A percentile compares a stretch with the other conserved stretches of the same genome.
Conservation (phyloP, 2,329 filamentous ascomycete genomes). For the Orbilia brochopaga region DNA sequence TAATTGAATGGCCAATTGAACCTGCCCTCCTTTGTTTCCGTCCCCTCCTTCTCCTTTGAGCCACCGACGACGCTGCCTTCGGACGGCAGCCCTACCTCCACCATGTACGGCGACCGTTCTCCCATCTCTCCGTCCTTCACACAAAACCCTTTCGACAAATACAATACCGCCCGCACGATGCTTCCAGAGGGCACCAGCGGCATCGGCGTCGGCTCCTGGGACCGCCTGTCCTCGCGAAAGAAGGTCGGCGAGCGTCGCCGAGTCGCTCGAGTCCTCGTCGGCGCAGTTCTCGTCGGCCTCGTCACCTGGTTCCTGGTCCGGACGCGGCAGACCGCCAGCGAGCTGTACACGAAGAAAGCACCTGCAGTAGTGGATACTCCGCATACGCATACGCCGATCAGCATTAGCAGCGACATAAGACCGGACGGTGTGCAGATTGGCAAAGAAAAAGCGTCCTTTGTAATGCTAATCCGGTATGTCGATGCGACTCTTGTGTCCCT, state of each 20-base stretch:
- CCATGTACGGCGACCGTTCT: constrained; percentile 45
- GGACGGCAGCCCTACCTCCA: not conserved
- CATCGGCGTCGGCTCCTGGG: constrained; percentile 45
- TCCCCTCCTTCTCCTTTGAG: not conserved
- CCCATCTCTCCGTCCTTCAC: constrained; percentile 47
- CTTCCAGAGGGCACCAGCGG: constrained; percentile 44
- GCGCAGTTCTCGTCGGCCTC: constrained; percentile 25
- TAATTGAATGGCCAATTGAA: constrained; percentile 4
- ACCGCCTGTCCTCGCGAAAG: constrained; percentile 23
- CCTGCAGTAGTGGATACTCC: constrained; percentile 5
- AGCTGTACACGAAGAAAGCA: constrained; percentile 16
- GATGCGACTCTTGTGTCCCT: not conserved
- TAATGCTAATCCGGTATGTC: constrained; percentile 54
- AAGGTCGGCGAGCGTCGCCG: constrained; percentile 37
- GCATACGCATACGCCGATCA: not conserved
- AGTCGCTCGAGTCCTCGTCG: constrained; percentile 23
- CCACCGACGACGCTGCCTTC: not conserved
- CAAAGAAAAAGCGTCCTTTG: constrained; percentile 53
- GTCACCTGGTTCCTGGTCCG: constrained; percentile 39
- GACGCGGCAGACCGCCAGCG: constrained; percentile 15
- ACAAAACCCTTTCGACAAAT: constrained; percentile 44
- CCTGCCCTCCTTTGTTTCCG: not conserved
- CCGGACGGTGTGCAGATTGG: constrained; percentile 48
- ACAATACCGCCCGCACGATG: constrained; percentile 40
- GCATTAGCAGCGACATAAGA: not conserved